Evolutionary conservation across 225 moss, liverwort and hornwort genomes (phyloP).

Genomic region (Marchantia polymorpha): DNA sequence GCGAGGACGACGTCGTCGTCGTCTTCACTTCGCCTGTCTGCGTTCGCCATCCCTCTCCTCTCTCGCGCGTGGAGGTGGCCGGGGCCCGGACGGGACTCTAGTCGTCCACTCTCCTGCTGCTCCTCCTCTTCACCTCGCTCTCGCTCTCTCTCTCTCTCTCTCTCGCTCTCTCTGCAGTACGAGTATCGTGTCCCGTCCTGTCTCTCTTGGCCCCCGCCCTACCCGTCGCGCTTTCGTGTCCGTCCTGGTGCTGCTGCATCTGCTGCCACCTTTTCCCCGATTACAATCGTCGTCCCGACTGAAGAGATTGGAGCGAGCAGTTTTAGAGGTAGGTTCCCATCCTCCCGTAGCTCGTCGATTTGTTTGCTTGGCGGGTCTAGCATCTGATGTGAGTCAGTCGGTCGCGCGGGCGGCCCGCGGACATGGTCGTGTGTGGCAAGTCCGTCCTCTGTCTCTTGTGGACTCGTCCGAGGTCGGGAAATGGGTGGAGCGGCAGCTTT

Average conservation of each 20-base stretch:
- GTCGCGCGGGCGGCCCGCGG: slow-evolving; percentile 1
- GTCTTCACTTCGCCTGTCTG: not conserved
- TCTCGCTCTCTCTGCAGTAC: not conserved
- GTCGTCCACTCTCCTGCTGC: not conserved
- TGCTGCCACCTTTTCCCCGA: not conserved
- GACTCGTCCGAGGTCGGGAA: not conserved
- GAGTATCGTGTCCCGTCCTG: not conserved
- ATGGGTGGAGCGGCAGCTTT: not conserved
- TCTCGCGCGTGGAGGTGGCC: slow-evolving; percentile 10
- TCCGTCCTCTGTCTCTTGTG: slow-evolving; percentile 12
- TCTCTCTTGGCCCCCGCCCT: slow-evolving; percentile 4
- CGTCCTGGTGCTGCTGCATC: slow-evolving; percentile 3
- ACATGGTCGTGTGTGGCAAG: slow-evolving; percentile 14
- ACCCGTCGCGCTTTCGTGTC: not conserved
- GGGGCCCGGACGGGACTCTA: slow-evolving; percentile 4
- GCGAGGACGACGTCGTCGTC: not conserved
- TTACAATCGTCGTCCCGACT: slow-evolving; percentile 2
- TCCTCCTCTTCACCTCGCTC: not conserved
- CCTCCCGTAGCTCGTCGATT: slow-evolving; percentile 9
- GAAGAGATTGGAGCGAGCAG: not conserved
- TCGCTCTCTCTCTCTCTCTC: not conserved
- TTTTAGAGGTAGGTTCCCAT: slow-evolving; percentile 12
- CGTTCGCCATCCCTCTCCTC: not conserved
- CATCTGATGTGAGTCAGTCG: not conserved
- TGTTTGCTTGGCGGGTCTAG: not conserved